phyloP scores from a whole-genome alignment of 2,329 filamentous ascomycete genomes.

The Pseudogymnoascus sp. region DNA sequence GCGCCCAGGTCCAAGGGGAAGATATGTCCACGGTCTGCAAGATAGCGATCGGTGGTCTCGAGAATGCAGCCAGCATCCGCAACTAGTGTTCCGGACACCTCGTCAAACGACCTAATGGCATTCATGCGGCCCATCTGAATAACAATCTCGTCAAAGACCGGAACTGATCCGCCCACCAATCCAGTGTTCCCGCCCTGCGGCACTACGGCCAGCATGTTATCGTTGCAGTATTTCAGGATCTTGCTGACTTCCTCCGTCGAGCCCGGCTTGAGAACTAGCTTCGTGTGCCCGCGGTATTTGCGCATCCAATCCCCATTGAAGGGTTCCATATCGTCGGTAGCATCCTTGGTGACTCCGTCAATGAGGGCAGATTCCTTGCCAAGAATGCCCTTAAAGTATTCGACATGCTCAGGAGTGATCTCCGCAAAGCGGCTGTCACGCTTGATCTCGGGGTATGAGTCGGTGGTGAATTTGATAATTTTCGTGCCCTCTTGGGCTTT shows the following conservation, averaged over 20 bases:
- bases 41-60: conserved; percentile 76
- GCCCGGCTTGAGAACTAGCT: conserved; percentile 76
- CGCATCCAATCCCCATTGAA: conserved; percentile 99
- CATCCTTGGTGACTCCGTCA: conserved; percentile 69
- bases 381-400: conserved; percentile 72
- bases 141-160: conserved; percentile 97
- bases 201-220: conserved; percentile 83
- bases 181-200: conserved; percentile 97
- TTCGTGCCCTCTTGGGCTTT: conserved; percentile 28
- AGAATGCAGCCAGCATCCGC: conserved; percentile 87
- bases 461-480: conserved; percentile 67
- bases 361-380: conserved; percentile 72
- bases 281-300: conserved; percentile 88
- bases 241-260: conserved; percentile 83
- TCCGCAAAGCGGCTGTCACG: conserved; percentile 66
- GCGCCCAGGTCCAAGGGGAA: conserved; percentile 97
- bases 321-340: conserved; percentile 71
- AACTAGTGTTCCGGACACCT: conserved; percentile 82
- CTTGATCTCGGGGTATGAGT: conserved; percentile 76
- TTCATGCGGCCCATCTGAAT: conserved; percentile 89
- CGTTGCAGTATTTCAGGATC: conserved; percentile 90
- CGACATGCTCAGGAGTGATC: conserved; percentile 70
- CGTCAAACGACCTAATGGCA: conserved; percentile 81
- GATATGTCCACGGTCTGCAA: conserved; percentile 75
- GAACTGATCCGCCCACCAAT: conserved; percentile 87